phyloP scores from a whole-genome alignment of 257 asterid species.

The Fraxinus quadrangulata region DNA sequence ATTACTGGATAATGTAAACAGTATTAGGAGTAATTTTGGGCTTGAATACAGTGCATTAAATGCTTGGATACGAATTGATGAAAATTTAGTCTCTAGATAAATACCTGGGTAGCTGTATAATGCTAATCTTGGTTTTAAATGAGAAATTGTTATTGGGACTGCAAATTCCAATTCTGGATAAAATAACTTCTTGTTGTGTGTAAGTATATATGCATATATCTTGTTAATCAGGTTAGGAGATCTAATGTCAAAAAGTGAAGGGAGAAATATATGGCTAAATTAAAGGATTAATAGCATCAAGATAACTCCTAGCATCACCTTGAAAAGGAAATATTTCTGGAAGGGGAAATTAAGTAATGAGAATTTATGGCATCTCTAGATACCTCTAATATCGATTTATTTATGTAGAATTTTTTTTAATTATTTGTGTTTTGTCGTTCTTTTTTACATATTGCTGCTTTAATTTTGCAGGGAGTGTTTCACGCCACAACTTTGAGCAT shows the following conservation, averaged over 20 bases:
- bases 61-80: too few relatives aligned
- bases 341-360: neutral
- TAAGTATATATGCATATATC: neutral
- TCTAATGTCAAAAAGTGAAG: neutral
- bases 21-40: too few relatives aligned
- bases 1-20: too few relatives aligned
- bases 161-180: neutral
- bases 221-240: neutral
- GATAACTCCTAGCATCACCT: too few relatives aligned
- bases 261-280: neutral
- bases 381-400: neutral
- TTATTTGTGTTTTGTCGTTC: constrained; percentile 1
- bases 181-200: neutral
- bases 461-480: constrained; percentile 65
- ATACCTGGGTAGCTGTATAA: neutral
- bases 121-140: neutral
- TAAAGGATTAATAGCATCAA: too few relatives aligned
- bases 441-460: constrained; percentile 21
- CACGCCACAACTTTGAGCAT: constrained; percentile 50
- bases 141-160: neutral
- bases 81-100: too few relatives aligned
- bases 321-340: neutral
- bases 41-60: too few relatives aligned
- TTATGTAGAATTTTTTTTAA: neutral
- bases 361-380: neutral